phyloP scores from a whole-genome alignment of 768 basidiomycete genomes.

The Mycena rebaudengoi region DNA sequence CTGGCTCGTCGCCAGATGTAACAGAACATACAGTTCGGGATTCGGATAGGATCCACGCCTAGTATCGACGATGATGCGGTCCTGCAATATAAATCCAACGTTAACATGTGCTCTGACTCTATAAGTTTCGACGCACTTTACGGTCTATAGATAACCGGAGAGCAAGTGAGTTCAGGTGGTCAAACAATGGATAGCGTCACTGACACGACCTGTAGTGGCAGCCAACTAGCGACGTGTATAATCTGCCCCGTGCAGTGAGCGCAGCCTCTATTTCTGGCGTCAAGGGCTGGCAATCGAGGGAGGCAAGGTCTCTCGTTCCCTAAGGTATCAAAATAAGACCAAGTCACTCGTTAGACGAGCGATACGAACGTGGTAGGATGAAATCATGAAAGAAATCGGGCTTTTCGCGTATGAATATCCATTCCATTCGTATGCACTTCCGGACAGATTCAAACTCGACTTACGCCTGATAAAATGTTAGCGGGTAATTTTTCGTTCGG shows the following conservation, averaged over 20 bases:
- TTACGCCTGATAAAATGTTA: background rate
- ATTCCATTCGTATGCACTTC: slow-evolving; percentile 18
- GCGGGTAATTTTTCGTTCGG: background rate
- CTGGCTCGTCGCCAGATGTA: slow-evolving; percentile 14
- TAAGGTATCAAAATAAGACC: background rate
- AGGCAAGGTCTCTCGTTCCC: slow-evolving; percentile 9
- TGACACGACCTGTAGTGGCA: slow-evolving; percentile 13
- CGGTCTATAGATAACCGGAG: background rate
- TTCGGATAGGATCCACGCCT: background rate
- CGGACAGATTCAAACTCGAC: background rate
- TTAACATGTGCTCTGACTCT: background rate
- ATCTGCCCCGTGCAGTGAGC: slow-evolving; percentile 3
- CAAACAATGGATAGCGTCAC: background rate
- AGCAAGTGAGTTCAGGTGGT: background rate
- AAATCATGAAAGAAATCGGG: background rate
- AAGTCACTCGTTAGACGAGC: background rate
- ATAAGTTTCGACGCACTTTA: background rate
- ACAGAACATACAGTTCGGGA: background rate
- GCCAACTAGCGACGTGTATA: slow-evolving; percentile 9
- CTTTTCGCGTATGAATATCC: slow-evolving; percentile 11
- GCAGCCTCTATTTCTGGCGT: slow-evolving; percentile 8
- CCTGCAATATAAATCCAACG: slow-evolving; percentile 1
- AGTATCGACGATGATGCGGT: slow-evolving; percentile 1
- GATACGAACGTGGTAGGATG: slow-evolving; percentile 6
- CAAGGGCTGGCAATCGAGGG: slow-evolving; percentile 5